phyloP scores from a whole-genome alignment of 2,329 filamentous ascomycete species.

The Xenoacremonium recifei region DNA sequence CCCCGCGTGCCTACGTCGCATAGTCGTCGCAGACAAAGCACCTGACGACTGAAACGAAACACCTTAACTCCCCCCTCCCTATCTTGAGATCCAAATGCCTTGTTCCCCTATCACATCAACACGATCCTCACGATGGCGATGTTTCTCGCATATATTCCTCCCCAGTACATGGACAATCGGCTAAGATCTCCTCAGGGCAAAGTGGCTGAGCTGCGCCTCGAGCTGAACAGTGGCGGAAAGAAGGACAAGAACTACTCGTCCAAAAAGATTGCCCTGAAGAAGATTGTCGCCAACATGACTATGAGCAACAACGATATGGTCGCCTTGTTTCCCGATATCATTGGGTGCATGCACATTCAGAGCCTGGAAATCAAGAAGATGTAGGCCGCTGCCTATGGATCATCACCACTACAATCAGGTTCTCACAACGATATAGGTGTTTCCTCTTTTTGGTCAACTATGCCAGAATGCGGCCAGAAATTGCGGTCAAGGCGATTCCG shows the following conservation, averaged over 20 bases:
- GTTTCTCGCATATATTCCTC: conserved; percentile 55
- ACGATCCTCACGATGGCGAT: conserved; percentile 32
- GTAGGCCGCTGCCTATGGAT: conserved; percentile 48
- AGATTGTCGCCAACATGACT: conserved; percentile 99
- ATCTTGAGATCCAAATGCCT: too few species aligned
- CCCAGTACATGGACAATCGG: conserved; percentile 43
- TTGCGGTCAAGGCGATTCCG: conserved; percentile 88
- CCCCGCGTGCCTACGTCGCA: not conserved
- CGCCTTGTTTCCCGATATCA: conserved; percentile 90
- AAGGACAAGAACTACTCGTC: conserved; percentile 95
- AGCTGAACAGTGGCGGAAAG: conserved; percentile 90
- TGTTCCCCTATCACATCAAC: conserved; percentile 8
- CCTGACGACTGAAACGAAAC: not conserved
- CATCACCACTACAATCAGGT: not conserved
- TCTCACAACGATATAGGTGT: conserved; percentile 61
- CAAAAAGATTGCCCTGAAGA: conserved; percentile 98
- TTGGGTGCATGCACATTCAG: conserved; percentile 91
- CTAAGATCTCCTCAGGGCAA: conserved; percentile 81
- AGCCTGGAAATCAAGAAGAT: conserved; percentile 99
- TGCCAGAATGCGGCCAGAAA: conserved; percentile 87
- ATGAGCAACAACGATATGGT: conserved; percentile 99
- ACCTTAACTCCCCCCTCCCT: conserved; percentile 5
- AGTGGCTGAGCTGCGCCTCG: conserved; percentile 92
- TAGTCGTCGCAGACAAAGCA: not conserved
- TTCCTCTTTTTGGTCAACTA: conserved; percentile 98